phyloP scores from a whole-genome alignment of 2,329 filamentous ascomycete species.

The Exophiala lecanii-corni region DNA sequence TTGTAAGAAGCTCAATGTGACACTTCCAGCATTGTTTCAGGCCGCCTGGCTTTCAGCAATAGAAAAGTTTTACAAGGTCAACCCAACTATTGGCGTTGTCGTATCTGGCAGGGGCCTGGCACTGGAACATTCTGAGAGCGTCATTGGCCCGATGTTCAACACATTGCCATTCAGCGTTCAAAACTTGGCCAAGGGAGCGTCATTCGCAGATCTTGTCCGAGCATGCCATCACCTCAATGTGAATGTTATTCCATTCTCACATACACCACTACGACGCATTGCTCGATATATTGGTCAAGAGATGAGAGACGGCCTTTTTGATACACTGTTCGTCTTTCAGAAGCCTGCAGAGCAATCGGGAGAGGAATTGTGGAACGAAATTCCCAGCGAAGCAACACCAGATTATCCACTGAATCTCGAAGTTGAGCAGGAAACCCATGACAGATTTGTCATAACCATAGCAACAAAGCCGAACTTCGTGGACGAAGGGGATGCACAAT shows the following conservation, averaged over 20 bases:
- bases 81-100: conserved; percentile 65
- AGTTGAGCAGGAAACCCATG: conserved; percentile 48
- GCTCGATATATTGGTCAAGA: conserved; percentile 68
- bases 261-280: conserved; percentile 72
- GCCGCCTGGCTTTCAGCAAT: conserved; percentile 67
- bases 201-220: conserved; percentile 57
- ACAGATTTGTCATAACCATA: conserved; percentile 53
- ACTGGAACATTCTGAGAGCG: conserved; percentile 58
- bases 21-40: conserved; percentile 74
- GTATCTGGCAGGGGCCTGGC: conserved; percentile 73
- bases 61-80: conserved; percentile 44
- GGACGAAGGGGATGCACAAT: conserved; percentile 31
- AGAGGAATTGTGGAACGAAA: conserved; percentile 51
- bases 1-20: conserved; percentile 61
- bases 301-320: conserved; percentile 60
- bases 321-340: conserved; percentile 80
- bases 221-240: conserved; percentile 69
- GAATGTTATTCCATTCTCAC: conserved; percentile 65
- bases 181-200: conserved; percentile 40
- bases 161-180: conserved; percentile 67
- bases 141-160: conserved; percentile 84
- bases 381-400: conserved; percentile 44
- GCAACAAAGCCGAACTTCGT: conserved; percentile 51
- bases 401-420: conserved; percentile 80
- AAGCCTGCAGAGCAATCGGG: conserved; percentile 36